Evolutionary conservation across 2,329 filamentous ascomycete species (phyloP).

Genomic region (Penicillium sp.): DNA sequence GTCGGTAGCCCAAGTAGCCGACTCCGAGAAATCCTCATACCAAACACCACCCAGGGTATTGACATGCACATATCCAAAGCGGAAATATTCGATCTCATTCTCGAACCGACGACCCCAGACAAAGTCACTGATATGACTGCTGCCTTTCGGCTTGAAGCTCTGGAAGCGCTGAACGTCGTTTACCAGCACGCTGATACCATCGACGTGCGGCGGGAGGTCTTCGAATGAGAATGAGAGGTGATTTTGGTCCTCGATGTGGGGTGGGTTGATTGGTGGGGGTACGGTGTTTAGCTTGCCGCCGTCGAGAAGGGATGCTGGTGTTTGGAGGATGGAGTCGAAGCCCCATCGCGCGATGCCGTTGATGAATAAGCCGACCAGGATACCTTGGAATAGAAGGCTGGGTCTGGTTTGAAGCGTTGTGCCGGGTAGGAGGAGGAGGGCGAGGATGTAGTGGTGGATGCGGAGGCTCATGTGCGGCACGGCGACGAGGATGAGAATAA

Average conservation of each 20-base stretch:
- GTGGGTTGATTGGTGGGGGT: constrained; percentile 30
- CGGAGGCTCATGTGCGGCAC: constrained; percentile 58
- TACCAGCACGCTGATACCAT: constrained; percentile 59
- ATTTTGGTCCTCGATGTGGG: constrained; percentile 20
- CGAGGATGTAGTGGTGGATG: constrained; percentile 65
- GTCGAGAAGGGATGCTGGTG: constrained; percentile 49
- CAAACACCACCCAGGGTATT: constrained; percentile 37
- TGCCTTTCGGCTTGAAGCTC: constrained; percentile 48
- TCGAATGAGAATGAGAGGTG: constrained; percentile 39
- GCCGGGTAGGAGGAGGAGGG: constrained; percentile 57
- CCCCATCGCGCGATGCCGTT: constrained; percentile 65
- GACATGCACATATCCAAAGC: constrained; percentile 43
- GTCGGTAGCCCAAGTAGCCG: constrained; percentile 29
- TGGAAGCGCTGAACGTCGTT: constrained; percentile 61
- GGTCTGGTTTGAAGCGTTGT: constrained; percentile 60
- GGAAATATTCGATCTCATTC: constrained; percentile 41
- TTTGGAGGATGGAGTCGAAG: constrained; percentile 60
- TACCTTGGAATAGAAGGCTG: constrained; percentile 59
- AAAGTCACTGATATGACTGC: constrained; percentile 23
- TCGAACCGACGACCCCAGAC: constrained; percentile 35
- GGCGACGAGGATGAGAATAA: constrained; percentile 50
- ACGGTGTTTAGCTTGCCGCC: constrained; percentile 35
- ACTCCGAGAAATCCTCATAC: constrained; percentile 43
- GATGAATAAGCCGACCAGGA: constrained; percentile 61
- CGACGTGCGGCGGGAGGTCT: constrained; percentile 33